Evolutionary conservation across 2,329 filamentous ascomycete genomes (phyloP).

Genomic region (Aspergillus nomiae): DNA sequence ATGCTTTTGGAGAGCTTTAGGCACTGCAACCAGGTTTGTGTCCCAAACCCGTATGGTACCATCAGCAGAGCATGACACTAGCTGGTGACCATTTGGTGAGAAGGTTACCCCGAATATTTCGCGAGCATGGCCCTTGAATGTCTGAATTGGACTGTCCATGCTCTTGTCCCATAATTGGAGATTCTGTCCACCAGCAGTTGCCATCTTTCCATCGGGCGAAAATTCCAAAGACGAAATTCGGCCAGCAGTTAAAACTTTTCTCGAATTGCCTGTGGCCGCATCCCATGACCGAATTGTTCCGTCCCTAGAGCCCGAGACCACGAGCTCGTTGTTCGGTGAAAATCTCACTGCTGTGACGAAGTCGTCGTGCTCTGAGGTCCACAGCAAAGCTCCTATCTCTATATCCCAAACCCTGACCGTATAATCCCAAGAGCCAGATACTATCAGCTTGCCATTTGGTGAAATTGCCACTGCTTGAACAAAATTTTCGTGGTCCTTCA

Average conservation of each 20-base stretch:
- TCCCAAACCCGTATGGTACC: neutral
- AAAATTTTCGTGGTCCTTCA: too few relatives aligned
- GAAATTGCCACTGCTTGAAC: too few relatives aligned
- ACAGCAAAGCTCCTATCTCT: neutral
- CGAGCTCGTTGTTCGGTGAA: neutral
- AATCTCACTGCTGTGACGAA: neutral
- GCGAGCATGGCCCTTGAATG: neutral
- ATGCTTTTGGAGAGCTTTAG: neutral
- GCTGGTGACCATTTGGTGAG: neutral
- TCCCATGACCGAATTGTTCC: neutral
- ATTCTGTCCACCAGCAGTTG: neutral
- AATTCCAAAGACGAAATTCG: neutral
- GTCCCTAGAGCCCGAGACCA: neutral
- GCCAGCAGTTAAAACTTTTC: neutral
- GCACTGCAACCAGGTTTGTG: neutral
- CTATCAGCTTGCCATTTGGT: neutral
- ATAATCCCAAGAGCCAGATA: neutral
- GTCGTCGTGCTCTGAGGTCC: neutral
- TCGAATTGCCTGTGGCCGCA: neutral
- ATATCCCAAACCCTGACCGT: neutral
- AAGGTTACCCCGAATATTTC: neutral
- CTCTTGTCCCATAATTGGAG: neutral
- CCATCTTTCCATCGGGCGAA: neutral
- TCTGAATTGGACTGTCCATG: neutral
- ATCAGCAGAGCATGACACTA: neutral